Percentiles rank a stretch among this genome's conserved stretches.
phyloP scores from a whole-genome alignment of 2,329 filamentous ascomycete species.

The Stachybotrys elegans region DNA sequence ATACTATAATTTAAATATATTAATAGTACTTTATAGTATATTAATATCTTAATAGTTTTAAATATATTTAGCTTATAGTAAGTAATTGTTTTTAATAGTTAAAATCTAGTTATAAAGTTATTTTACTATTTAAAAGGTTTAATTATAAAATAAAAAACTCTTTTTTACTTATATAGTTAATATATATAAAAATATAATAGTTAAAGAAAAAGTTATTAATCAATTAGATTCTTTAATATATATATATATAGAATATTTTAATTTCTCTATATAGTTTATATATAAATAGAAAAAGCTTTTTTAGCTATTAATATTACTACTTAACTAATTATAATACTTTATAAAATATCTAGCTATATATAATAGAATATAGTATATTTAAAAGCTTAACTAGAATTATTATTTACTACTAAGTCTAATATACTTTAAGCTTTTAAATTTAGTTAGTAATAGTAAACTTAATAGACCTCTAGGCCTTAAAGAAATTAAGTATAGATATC shows the following conservation, averaged over 20 bases:
- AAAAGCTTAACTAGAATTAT: background rate
- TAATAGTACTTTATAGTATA: background rate
- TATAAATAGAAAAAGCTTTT: background rate
- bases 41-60: background rate
- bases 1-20: background rate
- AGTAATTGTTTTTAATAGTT: background rate
- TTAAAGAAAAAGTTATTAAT: background rate
- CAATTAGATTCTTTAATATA: background rate
- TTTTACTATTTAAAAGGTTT: background rate
- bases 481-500: background rate
- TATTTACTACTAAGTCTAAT: background rate
- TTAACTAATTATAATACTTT: background rate
- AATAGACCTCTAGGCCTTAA: background rate
- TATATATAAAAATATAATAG: background rate
- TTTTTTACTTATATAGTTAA: background rate
- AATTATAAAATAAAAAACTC: background rate
- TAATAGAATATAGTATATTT: background rate
- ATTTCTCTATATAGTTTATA: background rate
- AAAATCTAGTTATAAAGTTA: background rate
- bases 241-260: background rate
- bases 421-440: background rate
- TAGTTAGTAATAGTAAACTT: background rate
- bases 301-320: background rate
- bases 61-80: background rate
- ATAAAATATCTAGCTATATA: background rate